Evolutionary conservation across 495 filamentous ascomycete genomes (phyloP).

Genomic region (Tuber melanosporum): DNA sequence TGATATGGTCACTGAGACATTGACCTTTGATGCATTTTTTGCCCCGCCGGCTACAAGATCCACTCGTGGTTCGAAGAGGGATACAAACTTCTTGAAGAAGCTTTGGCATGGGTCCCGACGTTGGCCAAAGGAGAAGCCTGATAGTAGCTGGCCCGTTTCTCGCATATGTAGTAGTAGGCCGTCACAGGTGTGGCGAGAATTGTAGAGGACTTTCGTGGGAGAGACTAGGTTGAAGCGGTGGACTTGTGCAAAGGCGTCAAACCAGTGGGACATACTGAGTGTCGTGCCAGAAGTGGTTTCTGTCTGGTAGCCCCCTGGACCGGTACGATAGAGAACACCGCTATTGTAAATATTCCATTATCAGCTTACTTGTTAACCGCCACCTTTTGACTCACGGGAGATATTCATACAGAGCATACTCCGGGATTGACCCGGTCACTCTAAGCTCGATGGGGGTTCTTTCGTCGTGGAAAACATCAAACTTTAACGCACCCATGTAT

Average conservation of each 20-base stretch:
- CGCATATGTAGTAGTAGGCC: conserved; percentile 51
- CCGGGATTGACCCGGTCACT: conserved; percentile 49
- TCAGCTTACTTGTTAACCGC: not conserved
- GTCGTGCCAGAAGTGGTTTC: conserved; percentile 52
- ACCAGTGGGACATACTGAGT: conserved; percentile 63
- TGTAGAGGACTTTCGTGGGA: conserved; percentile 56
- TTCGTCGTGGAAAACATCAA: conserved; percentile 50
- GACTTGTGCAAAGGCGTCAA: conserved; percentile 69
- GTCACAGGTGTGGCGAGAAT: conserved; percentile 61
- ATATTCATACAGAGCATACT: conserved; percentile 45
- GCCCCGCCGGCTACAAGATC: conserved; percentile 17
- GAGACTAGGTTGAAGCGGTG: conserved; percentile 63
- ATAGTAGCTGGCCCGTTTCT: conserved; percentile 47
- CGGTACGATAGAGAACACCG: conserved; percentile 66
- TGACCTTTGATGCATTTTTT: conserved; percentile 43
- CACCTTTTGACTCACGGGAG: not conserved
- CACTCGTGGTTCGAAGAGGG: conserved; percentile 42
- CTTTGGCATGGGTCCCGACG: conserved; percentile 61
- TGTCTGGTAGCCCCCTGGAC: conserved; percentile 57
- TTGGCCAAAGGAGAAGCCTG: conserved; percentile 55
- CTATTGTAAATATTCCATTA: conserved; percentile 32
- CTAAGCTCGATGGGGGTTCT: conserved; percentile 48
- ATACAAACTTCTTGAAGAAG: conserved; percentile 61
- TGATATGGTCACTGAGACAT: conserved; percentile 58
- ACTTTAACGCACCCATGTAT: conserved; percentile 43